Evolutionary conservation across 106 monocot species (phyloP), one percentile per base, ranked within the genome.

Genomic region (Dioscorea dumetorum): DNA sequence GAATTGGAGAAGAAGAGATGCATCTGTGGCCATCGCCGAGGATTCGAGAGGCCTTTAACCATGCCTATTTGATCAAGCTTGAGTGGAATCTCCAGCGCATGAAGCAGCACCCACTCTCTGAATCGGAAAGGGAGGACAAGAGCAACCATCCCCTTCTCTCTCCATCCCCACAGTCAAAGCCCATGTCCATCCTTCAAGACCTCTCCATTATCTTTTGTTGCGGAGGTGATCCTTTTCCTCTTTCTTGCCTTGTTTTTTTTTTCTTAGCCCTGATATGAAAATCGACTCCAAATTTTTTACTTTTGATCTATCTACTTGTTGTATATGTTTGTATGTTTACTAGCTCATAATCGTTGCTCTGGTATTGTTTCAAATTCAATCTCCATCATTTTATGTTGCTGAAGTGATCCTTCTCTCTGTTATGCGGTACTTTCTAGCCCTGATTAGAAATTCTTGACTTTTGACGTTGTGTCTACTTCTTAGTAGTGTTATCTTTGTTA

Each of bases 71-170:
- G 20, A 23, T 19, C 22, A 59, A 59, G 22, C 59, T 59, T 21
- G 59, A 59, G 5, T 59, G 22, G 22, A 59, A 59, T 21, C 22
- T 59, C 59, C 21, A 59, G n/a, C 59, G 59, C n/a, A 59, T 59
- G 59, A 59, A 59, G 59, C 19, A 12, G 22, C 16, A 11, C 8
- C 54, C n/a, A 8, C 54, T 18, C 54, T 16, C 19, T 14, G n/a
- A 56, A 19, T 56, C 16, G 19, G 54, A 56, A 11, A 16, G 54
- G n/a, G 16, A 19, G n/a, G n/a, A 56, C 12, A 4, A 19, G 1
- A 11, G 16, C 54, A 56, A 56, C n/a, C 5, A 56, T 56, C 54
- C 54, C 1, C 54, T 56, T 15, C 54, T 56, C 54, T 15, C 54
- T 19, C 13, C n/a, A 56, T 16, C 10, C 19, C 16, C n/a, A 19